These are phyloP conservation scores for Ulota crispa DNA, from an alignment of 225 moss, liverwort and hornwort genomes.

Conservation along the genomic window DNA sequence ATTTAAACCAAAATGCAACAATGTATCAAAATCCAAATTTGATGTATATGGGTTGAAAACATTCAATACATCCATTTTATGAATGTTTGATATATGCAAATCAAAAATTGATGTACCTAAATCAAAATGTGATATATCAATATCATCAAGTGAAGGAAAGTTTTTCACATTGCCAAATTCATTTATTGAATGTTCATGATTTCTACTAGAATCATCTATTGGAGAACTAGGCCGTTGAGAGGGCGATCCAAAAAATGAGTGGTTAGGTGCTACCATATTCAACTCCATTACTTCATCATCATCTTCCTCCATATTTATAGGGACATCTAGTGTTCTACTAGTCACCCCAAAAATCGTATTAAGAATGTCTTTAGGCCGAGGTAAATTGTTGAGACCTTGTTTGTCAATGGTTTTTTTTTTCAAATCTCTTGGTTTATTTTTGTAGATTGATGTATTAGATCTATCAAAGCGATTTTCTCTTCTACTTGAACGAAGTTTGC, in stretches of 20 bases:
- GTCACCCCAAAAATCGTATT: not conserved
- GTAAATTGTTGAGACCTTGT: not conserved
- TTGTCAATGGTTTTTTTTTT: not conserved
- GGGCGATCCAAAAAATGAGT: not conserved
- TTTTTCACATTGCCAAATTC: not conserved
- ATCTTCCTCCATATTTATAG: not conserved
- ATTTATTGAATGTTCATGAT: not conserved
- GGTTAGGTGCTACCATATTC: not conserved
- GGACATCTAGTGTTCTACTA: not conserved
- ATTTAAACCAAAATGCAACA: not conserved
- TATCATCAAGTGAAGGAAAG: not conserved
- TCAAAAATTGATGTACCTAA: slow-evolving; percentile 7
- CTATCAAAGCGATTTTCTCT: rapidly evolving
- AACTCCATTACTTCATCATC: not conserved
- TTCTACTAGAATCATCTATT: not conserved
- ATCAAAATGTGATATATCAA: not conserved
- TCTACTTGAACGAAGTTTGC: not conserved
- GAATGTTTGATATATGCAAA: not conserved
- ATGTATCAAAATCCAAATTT: not conserved
- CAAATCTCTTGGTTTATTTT: not conserved
- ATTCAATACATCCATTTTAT: not conserved
- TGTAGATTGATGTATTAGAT: not conserved
- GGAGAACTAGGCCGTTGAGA: not conserved
- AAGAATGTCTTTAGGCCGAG: not conserved
- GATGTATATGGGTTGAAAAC: not conserved